phyloP scores from a whole-genome alignment of 768 basidiomycete genomes.

The Macrolepiota albuminosa region DNA sequence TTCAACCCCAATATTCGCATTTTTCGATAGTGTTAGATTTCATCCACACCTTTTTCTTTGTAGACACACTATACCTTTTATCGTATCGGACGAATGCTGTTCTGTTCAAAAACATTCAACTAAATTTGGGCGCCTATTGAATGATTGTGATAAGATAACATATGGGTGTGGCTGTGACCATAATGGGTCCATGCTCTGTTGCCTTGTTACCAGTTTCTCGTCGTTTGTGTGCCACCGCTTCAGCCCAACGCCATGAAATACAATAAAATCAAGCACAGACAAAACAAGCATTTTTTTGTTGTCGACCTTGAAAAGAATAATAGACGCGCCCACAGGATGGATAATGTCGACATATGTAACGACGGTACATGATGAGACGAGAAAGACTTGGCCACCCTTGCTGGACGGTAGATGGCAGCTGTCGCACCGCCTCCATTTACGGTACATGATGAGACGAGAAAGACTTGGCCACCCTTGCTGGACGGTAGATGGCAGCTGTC shows the following conservation, averaged over 20 bases:
- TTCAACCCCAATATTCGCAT: background rate
- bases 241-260: background rate
- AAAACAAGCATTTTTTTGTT: background rate
- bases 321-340: background rate
- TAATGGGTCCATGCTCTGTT: background rate
- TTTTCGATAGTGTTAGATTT: background rate
- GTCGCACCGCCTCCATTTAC: background rate
- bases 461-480: background rate
- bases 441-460: background rate
- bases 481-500: background rate
- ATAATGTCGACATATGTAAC: background rate
- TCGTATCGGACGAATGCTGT: background rate
- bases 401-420: background rate
- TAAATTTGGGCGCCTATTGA: background rate
- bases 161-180: background rate
- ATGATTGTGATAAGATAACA: background rate
- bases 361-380: background rate
- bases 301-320: constrained; percentile 1
- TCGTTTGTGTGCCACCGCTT: background rate
- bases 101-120: background rate
- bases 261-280: background rate
- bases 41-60: background rate
- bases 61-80: background rate
- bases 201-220: background rate
- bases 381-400: background rate